These are phyloP conservation scores for Metschnikowia sp. DNA, from an alignment of 805 yeast species.

Conservation along the genomic window DNA sequence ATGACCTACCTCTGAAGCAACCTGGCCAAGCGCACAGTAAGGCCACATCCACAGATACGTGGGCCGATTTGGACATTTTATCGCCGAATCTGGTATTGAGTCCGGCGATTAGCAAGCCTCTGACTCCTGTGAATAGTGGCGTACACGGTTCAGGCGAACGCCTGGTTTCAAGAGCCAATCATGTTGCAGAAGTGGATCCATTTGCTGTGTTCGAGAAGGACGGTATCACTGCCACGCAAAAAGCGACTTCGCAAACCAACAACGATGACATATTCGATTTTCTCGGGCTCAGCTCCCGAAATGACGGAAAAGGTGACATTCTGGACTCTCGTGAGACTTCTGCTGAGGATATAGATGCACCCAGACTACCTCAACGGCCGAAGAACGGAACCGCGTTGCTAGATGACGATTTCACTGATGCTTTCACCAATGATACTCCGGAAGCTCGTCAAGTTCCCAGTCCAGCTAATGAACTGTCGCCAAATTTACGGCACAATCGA, in stretches of 20 bases:
- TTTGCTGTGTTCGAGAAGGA: conserved; percentile 15
- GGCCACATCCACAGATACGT: neutral
- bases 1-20: conserved; percentile 12
- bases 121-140: neutral
- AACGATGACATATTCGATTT: neutral
- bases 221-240: neutral
- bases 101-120: conserved; percentile 1
- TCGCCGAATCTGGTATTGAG: conserved; percentile 6
- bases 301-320: neutral
- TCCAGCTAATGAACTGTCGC: neutral
- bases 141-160: neutral
- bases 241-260: neutral
- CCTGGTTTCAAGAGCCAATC: neutral
- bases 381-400: conserved; percentile 19
- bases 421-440: conserved; percentile 16
- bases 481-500: neutral
- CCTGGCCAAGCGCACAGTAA: neutral
- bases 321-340: neutral
- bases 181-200: conserved; percentile 14
- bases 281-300: neutral
- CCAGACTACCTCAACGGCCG: neutral
- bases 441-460: neutral
- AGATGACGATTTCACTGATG: conserved; percentile 45
- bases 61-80: conserved; percentile 12
- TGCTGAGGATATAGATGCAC: neutral